Base-by-base conservation (phyloP, 257 asterid species). In the Nicotiana attenuata region DNA sequence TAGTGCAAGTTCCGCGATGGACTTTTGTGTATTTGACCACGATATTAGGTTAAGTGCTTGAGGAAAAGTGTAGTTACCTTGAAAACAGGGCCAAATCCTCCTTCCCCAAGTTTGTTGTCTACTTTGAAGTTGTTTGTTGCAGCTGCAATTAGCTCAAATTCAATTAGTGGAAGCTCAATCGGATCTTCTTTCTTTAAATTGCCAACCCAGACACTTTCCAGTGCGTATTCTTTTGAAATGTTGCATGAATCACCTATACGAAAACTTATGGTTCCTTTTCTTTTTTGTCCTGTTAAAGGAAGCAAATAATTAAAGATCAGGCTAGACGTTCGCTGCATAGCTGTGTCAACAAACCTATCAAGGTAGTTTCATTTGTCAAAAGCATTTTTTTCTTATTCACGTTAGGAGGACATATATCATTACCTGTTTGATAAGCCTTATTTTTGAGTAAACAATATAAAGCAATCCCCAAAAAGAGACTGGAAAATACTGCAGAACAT, bases 61-160 rank as follows among this genome's bases (percentile, higher is more conserved):
- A 55, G 19, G 14, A 73, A 24, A 29, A 47, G 24, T 4, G 76
- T 50, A 31, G 26, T 55, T 80, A 85, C 84, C 88, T 85, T 83
- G 67, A 80, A 85, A 75, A 85, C 88, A 0, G 77, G 68, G 22
- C 88, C 88, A 76, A 85, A 82, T 63, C 88, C 88, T 64, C 88
- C 88, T 57, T 77, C 83, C 4, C 88, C 86, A 10, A 80, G 80
- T 61, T 85, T 82, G 79, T 85, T 82, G 15, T 82, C 81, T 28
- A 24, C 67, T 10, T 65, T 73, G 82, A 82, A 85, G 77, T 76
- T 81, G 76, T 83, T 53, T 38, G 88, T 85, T 35, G 86, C 84
- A 19, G 68, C 31, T 38, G 59, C 65, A 26, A 85, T 75, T 65
- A 22, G 31, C 61, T 73, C 81, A 45, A 80, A 85, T 73, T 83